Evolutionary conservation across 1,139 yeast species (phyloP), one percentile per base, ranked within the genome.

Genomic region (Suhomyces choctaworum): DNA sequence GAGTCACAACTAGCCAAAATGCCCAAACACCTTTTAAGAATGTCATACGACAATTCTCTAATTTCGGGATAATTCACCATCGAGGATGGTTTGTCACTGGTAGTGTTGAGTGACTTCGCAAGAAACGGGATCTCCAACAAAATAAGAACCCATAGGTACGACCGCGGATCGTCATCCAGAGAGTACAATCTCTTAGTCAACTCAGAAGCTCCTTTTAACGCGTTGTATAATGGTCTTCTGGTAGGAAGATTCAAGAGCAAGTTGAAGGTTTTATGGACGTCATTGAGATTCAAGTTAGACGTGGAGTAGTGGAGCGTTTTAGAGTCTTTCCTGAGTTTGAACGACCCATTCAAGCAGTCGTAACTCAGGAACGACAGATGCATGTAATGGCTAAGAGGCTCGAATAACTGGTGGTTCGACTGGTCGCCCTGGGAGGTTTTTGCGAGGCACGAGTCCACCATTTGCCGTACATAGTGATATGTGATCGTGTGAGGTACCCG

Each of bases 1-100:
- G 70, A 55, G 21, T 71, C 67, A 4, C 74, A 49, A 45, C 79
- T 72, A 1, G 92, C 70, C 32, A 87, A 48, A 4, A 82, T 63
- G 0, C 95, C 95, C 25, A 86, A 62, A 3, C 78, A 60, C 32
- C 90, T 65, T 50, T 82, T 84, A 16, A 81, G 53, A 3, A 88
- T 67, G 34, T 85, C 90, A 50, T 79, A 81, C 16, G 81, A 69
- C 11, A 81, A 49, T 0, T 74, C 58, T 41, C 73, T 73, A 9
- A 82, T 68, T 46, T 80, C 84, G 0, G 75, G 70, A 0, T 70
- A 58, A 21, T 73, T 73, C 24, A 67, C 58, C 69, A 70, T 68
- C 34, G 56, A 26, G 16, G 28, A 30, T 32, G 32, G 11, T 35
- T 28, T 14, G 30, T 40, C 34, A 27, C 45, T 27, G 47, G 53